A percentile compares a stretch with the other conserved stretches of the same genome.
phyloP scores from a whole-genome alignment of 257 asterid species.

The Prunella vulgaris region DNA sequence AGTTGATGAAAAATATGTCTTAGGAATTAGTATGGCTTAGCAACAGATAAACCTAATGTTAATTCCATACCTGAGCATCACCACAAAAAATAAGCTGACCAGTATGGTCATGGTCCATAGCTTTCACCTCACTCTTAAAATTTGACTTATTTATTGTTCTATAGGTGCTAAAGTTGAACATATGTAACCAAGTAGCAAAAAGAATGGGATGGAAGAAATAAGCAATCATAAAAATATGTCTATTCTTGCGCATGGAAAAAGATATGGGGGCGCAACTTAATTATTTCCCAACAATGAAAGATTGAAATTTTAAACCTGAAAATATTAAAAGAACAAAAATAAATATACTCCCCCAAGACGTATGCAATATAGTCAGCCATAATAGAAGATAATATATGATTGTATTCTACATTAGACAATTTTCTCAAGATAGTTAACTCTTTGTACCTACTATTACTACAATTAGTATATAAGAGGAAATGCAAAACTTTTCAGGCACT shows the following conservation, averaged over 20 bases:
- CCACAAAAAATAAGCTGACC: slow-evolving; percentile 97
- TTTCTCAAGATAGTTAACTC: not conserved
- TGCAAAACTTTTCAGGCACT: not conserved
- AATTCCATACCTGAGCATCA: slow-evolving; percentile 68
- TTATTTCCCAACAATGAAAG: not conserved
- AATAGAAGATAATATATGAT: not conserved
- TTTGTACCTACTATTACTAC: not conserved
- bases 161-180: slow-evolving; percentile 93
- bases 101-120: slow-evolving; percentile 97
- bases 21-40: slow-evolving; percentile 15
- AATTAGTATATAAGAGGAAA: not conserved
- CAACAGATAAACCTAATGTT: no score
- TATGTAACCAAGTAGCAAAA: slow-evolving; percentile 44
- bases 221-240: not conserved
- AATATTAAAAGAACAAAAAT: not conserved
- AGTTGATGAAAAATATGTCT: slow-evolving; percentile 22
- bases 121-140: slow-evolving; percentile 83
- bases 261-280: not conserved
- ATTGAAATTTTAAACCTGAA: not conserved
- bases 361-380: slow-evolving; percentile 1
- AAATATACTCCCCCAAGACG: not conserved
- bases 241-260: not conserved
- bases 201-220: slow-evolving; percentile 24
- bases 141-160: slow-evolving; percentile 60
- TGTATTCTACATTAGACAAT: not conserved